Percentiles rank a stretch among this genome's conserved stretches.
phyloP scores from a whole-genome alignment of 495 filamentous ascomycete species.

The Podospora conica region DNA sequence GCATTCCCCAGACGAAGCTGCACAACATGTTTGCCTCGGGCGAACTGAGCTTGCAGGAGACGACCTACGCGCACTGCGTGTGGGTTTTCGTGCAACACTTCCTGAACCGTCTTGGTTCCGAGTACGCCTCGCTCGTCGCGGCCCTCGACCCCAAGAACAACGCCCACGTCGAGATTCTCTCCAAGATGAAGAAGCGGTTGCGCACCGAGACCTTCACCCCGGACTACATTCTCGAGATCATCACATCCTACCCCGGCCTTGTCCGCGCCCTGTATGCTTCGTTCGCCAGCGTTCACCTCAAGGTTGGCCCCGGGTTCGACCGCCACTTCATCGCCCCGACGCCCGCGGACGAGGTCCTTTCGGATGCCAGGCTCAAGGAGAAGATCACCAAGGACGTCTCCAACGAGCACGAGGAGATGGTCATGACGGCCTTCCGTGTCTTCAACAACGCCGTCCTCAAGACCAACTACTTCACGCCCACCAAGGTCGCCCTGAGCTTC shows the following conservation, averaged over 20 bases:
- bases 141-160: slow-evolving; percentile 68
- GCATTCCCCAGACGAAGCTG: slow-evolving; percentile 94
- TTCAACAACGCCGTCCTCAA: slow-evolving; percentile 90
- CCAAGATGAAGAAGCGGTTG: slow-evolving; percentile 92
- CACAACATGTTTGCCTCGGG: slow-evolving; percentile 85
- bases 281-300: slow-evolving; percentile 88
- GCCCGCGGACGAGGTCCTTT: slow-evolving; percentile 66
- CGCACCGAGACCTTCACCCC: slow-evolving; percentile 96
- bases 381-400: slow-evolving; percentile 72
- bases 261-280: slow-evolving; percentile 84
- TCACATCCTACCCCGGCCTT: slow-evolving; percentile 81
- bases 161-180: slow-evolving; percentile 80
- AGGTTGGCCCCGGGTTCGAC: slow-evolving; percentile 68
- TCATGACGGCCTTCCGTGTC: slow-evolving; percentile 92
- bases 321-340: slow-evolving; percentile 66
- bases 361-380: slow-evolving; percentile 68
- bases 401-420: slow-evolving; percentile 97
- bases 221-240: slow-evolving; percentile 96
- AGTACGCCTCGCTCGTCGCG: slow-evolving; percentile 82
- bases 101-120: slow-evolving; percentile 86
- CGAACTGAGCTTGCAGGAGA: slow-evolving; percentile 86
- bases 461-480: slow-evolving; percentile 99
- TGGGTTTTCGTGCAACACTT: slow-evolving; percentile 98
- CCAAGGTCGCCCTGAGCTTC: slow-evolving; percentile 97
- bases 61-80: slow-evolving; percentile 92